Evolutionary conservation across 768 basidiomycete species (phyloP), one percentile per base, ranked within the genome.

Genomic region (Cyclocybe cylindracea): DNA sequence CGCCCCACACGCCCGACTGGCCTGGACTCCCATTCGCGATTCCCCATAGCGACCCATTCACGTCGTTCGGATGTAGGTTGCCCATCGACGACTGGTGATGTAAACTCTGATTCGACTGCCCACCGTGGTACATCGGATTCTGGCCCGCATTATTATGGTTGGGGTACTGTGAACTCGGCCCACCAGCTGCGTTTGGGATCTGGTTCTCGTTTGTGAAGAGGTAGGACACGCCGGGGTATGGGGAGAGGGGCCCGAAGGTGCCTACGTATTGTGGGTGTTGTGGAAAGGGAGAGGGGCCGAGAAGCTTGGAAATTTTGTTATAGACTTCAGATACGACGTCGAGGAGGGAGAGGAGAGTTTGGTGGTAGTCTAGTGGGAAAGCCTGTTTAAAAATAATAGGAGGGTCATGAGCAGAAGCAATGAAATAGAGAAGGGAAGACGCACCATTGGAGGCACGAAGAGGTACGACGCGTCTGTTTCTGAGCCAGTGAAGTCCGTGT

Each of bases 321-420:
- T 95, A 96, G 31, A 91, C 84, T 63, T 94, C 91, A 13, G 90
- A 89, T 37, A 95, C 79, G 43, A 95, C 88, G 64, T 95, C 94
- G 47, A 94, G 84, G 24, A 94, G 83, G 33, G 93, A 91, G 47
- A 93, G 82, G 34, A 94, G 81, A 8, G 89, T 90, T 70, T 95
- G 89, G 58, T 91, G 87, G 64, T 96, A 95, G 68, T 95, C 93
- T 48, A 95, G 67, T 2, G 86, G 75, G 69, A 94, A 95, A n/a
- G 93, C 89, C 92, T 94, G 46, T 46, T 8, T n/a, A 48, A 19
- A 46, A 48, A 52, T 45, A 54, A 19, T 16, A 37, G 33, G 18
- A 14, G n/a, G 43, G 24, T 41, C 14, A 35, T 24, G 8, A 36
- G 24, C 37, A 14, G 50, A 7, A 47, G 7, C 33, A 8, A 16